Conservation (phyloP, 73 alveolate genomes). For the Symbiodinium natans region DNA sequence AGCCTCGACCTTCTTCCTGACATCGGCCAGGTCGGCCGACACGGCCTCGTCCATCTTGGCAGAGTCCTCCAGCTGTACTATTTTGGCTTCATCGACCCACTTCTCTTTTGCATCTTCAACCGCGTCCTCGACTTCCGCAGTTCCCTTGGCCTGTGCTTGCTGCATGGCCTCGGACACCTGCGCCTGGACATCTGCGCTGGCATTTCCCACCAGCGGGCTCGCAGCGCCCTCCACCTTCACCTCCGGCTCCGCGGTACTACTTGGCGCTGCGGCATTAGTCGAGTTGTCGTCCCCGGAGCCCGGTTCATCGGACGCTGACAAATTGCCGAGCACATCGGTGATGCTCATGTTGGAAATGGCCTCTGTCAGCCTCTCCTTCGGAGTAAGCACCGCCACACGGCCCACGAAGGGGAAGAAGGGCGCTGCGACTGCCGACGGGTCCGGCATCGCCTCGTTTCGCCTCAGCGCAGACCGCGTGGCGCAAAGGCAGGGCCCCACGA, state of each 20-base stretch:
- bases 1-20: conserved; percentile 9
- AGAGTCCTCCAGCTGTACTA: background rate
- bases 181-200: conserved; percentile 2
- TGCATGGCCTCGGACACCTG: conserved; percentile 19
- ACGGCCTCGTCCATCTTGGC: conserved; percentile 7
- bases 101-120: background rate
- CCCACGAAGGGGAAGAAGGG: conserved; percentile 14
- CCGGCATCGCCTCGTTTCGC: too few species aligned
- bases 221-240: background rate
- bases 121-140: background rate
- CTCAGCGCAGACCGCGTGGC: too few species aligned
- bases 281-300: too few species aligned
- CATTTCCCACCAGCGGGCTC: background rate
- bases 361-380: background rate
- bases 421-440: too few species aligned
- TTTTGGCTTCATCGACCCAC: conserved; percentile 22
- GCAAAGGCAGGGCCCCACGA: too few species aligned
- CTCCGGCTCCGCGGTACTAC: too few species aligned
- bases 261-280: too few species aligned
- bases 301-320: background rate
- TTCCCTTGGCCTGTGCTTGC: background rate
- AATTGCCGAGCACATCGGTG: background rate
- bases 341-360: background rate
- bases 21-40: background rate
- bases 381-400: background rate